Evolutionary conservation across 108 stramenopile genomes (phyloP).

Genomic region (Pseudonitzschia pungens): DNA sequence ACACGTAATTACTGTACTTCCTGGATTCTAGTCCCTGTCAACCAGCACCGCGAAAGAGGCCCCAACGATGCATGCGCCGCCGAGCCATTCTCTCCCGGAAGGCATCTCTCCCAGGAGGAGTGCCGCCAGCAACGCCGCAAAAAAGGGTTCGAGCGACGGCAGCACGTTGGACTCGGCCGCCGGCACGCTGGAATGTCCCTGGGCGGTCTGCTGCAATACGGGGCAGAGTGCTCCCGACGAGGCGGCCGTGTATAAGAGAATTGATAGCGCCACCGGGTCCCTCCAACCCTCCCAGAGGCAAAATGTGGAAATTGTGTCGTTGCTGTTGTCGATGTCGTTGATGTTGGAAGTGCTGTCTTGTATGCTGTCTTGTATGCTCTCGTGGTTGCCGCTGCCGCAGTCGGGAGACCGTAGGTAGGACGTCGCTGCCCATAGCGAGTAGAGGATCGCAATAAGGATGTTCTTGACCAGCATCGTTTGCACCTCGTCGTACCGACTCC

Average conservation of each 20-base stretch:
- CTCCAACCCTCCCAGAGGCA: slow-evolving; percentile 52
- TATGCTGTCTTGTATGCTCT: no score
- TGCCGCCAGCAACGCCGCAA: slow-evolving; percentile 51
- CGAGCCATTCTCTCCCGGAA: slow-evolving; percentile 44
- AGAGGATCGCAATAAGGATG: slow-evolving; percentile 49
- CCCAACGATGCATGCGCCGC: slow-evolving; percentile 40
- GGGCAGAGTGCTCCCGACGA: slow-evolving; percentile 60
- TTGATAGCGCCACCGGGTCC: slow-evolving; percentile 30
- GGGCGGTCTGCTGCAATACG: slow-evolving; percentile 63
- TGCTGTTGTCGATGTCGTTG: no score
- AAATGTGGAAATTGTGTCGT: no score
- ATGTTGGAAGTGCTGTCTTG: no score
- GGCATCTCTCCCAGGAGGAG: slow-evolving; percentile 51
- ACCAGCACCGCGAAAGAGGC: slow-evolving; percentile 20
- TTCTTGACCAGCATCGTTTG: slow-evolving; percentile 52
- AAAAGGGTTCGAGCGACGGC: slow-evolving; percentile 55
- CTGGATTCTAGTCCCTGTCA: no score
- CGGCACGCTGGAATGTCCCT: slow-evolving; percentile 31
- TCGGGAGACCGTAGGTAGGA: not conserved
- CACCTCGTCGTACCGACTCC: slow-evolving; percentile 43
- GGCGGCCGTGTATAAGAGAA: slow-evolving; percentile 50
- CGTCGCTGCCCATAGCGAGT: slow-evolving; percentile 45
- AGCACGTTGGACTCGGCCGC: slow-evolving; percentile 72
- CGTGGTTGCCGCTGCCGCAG: not conserved
- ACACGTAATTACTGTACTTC: no score